These are phyloP conservation scores for Trametopsis cervina DNA, from an alignment of 768 basidiomycete species.

Conservation along the genomic window DNA sequence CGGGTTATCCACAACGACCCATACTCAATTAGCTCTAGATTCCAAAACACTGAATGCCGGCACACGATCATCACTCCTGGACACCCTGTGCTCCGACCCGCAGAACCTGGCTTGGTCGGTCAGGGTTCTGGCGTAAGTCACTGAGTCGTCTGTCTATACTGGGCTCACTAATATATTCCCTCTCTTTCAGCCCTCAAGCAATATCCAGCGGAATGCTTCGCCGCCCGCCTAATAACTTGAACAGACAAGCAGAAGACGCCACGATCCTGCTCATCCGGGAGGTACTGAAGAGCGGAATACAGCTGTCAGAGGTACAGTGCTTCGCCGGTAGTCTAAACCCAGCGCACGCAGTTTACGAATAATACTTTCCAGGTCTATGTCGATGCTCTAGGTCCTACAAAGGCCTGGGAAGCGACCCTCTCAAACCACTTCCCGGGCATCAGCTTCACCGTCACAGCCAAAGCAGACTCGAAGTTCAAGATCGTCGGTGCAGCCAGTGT, in stretches of 20 bases:
- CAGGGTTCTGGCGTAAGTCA: constrained; percentile 55
- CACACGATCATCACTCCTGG: constrained; percentile 56
- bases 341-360: too few species aligned
- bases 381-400: constrained; percentile 87
- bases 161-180: neutral
- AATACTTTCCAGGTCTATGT: constrained; percentile 80
- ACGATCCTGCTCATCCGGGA: constrained; percentile 85
- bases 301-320: constrained; percentile 64
- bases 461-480: constrained; percentile 94
- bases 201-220: constrained; percentile 91
- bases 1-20: neutral
- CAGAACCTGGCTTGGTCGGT: constrained; percentile 77
- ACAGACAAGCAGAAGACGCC: constrained; percentile 82
- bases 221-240: constrained; percentile 78
- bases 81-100: constrained; percentile 63
- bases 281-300: constrained; percentile 73
- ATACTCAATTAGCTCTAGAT: constrained; percentile 43
- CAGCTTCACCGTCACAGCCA: constrained; percentile 80
- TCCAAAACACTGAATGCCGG: constrained; percentile 84
- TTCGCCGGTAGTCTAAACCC: neutral
- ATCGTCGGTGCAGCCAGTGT: constrained; percentile 97
- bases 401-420: constrained; percentile 80
- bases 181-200: constrained; percentile 65
- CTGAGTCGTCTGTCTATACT: constrained; percentile 5
- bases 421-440: constrained; percentile 78